Evolutionary conservation across 768 basidiomycete species (phyloP).

Genomic region (Tricholoma saponaceum): DNA sequence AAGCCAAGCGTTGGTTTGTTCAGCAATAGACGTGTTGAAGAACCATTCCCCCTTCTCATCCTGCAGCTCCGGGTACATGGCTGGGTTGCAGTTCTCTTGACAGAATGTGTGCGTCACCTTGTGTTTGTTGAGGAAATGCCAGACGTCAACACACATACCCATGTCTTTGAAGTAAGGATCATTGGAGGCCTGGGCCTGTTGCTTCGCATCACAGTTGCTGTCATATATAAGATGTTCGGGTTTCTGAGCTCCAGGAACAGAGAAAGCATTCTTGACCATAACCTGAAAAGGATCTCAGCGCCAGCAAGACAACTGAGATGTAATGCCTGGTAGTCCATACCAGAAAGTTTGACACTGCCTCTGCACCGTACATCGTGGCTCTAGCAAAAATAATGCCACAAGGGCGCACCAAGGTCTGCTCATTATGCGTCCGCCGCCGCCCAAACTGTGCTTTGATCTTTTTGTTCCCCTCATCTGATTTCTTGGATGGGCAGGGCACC

Average conservation of each 20-base stretch:
- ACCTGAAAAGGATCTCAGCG: slow-evolving; percentile 2
- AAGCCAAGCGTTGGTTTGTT: slow-evolving; percentile 32
- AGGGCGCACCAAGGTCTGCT: slow-evolving; percentile 19
- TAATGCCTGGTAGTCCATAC: slow-evolving; percentile 2
- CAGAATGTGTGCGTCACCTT: slow-evolving; percentile 20
- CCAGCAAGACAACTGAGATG: not conserved
- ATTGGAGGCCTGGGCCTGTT: slow-evolving; percentile 4
- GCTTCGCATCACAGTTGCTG: slow-evolving; percentile 19
- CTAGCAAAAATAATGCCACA: slow-evolving; percentile 25
- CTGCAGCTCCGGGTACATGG: slow-evolving; percentile 15
- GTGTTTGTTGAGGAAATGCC: slow-evolving; percentile 25
- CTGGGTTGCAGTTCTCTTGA: slow-evolving; percentile 22
- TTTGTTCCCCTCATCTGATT: slow-evolving; percentile 13
- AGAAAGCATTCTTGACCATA: slow-evolving; percentile 17
- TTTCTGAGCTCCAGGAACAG: slow-evolving; percentile 11
- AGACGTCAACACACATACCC: slow-evolving; percentile 21
- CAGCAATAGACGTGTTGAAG: slow-evolving; percentile 31
- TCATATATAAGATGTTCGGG: slow-evolving; percentile 21
- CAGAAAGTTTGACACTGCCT: slow-evolving; percentile 17
- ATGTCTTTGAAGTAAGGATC: slow-evolving; percentile 16
- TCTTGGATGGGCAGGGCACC: not conserved
- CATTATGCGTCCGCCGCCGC: slow-evolving; percentile 25
- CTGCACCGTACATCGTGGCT: slow-evolving; percentile 25
- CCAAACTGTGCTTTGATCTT: slow-evolving; percentile 23
- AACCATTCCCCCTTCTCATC: slow-evolving; percentile 14